Evolutionary conservation across 805 yeast genomes (phyloP).

Genomic region (Candida manassasensis): DNA sequence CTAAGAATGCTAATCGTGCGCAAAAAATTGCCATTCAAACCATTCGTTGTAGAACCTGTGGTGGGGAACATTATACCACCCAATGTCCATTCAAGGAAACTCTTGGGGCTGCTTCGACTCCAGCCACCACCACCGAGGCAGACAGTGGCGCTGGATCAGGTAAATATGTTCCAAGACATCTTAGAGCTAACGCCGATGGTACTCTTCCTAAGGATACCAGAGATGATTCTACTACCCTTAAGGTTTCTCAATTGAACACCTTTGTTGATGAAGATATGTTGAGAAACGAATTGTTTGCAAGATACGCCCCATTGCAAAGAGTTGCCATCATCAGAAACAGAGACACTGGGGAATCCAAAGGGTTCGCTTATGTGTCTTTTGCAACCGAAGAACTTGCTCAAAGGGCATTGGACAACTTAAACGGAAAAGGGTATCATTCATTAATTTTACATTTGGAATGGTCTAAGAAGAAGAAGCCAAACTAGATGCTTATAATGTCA

Average conservation of each 20-base stretch:
- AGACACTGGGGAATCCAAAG: constrained; percentile 91
- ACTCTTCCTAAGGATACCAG: constrained; percentile 44
- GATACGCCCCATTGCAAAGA: constrained; percentile 66
- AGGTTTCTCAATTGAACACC: constrained; percentile 86
- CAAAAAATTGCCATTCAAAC: constrained; percentile 36
- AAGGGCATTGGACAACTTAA: constrained; percentile 65
- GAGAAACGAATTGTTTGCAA: constrained; percentile 63
- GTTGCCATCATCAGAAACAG: constrained; percentile 83
- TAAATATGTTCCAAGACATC: constrained; percentile 42
- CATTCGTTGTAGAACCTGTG: constrained; percentile 83
- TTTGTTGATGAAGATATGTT: constrained; percentile 78
- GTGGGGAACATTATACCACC: constrained; percentile 88
- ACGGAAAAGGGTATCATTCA: constrained; percentile 91
- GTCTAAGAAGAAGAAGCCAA: constrained; percentile 40
- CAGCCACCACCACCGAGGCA: constrained; percentile 21
- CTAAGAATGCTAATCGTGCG: constrained; percentile 42
- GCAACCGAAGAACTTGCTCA: constrained; percentile 66
- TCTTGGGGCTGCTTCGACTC: constrained; percentile 46
- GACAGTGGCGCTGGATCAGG: constrained; percentile 21
- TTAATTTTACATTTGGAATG: constrained; percentile 59
- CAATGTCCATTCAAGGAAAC: constrained; percentile 96
- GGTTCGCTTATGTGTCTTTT: constrained; percentile 91
- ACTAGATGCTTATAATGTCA: constrained; percentile 8
- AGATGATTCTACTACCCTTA: constrained; percentile 83
- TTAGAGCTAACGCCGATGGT: constrained; percentile 41